These are phyloP conservation scores for Fraxinus pennsylvanica DNA, from an alignment of 257 asterid species.

Conservation along the genomic window DNA sequence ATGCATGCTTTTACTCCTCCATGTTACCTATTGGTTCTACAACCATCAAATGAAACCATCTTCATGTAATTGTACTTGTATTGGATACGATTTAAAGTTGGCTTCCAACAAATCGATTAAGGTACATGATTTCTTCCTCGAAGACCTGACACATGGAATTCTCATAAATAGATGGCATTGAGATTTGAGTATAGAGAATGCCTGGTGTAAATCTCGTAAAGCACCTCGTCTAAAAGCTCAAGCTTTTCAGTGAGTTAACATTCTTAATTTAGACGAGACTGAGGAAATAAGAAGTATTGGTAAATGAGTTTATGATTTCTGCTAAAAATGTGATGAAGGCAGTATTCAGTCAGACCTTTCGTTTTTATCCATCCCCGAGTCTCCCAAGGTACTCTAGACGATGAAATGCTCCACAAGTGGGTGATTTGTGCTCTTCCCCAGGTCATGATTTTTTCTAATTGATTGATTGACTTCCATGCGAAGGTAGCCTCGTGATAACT, in stretches of 20 bases:
- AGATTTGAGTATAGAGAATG: neutral
- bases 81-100: neutral
- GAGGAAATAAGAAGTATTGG: neutral
- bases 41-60: neutral
- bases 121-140: neutral
- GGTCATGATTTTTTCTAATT: neutral
- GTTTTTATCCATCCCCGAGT: neutral
- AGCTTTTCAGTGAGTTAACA: neutral
- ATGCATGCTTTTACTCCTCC: neutral
- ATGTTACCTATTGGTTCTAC: neutral
- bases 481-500: neutral
- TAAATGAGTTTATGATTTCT: neutral
- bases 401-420: neutral
- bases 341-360: neutral
- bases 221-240: neutral
- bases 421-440: neutral
- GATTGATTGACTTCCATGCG: neutral
- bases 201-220: neutral
- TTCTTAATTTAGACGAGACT: neutral
- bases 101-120: neutral
- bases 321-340: neutral
- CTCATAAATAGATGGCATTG: neutral
- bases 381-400: neutral
- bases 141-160: neutral
- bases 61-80: neutral